Percentiles rank a stretch among this genome's conserved stretches.
Evolutionary conservation across 768 basidiomycete species (phyloP).

Genomic region (Boletus sp.): DNA sequence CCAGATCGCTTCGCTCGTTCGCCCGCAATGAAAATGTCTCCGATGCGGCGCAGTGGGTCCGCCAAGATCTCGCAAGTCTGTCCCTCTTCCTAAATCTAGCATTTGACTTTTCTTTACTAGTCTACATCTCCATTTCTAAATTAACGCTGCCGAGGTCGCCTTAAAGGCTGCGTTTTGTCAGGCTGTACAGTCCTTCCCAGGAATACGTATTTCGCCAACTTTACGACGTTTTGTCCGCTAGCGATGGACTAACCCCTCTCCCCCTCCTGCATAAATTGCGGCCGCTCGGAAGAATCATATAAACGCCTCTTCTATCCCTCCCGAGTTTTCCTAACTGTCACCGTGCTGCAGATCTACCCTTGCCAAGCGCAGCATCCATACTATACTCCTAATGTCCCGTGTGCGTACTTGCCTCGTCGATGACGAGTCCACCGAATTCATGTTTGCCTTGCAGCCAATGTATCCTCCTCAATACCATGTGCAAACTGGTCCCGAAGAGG

Average conservation of each 20-base stretch:
- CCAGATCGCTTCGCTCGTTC: constrained; percentile 14
- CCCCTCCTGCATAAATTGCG: constrained; percentile 31
- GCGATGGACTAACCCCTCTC: constrained; percentile 22
- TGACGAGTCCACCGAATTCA: background rate
- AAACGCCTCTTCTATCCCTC: constrained; percentile 9
- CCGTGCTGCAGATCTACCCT: background rate
- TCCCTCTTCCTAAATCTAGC: constrained; percentile 27
- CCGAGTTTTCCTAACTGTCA: constrained; percentile 2
- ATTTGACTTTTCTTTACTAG: constrained; percentile 26
- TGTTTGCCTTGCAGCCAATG: constrained; percentile 8
- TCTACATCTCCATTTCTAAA: constrained; percentile 25
- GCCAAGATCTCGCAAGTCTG: constrained; percentile 7
- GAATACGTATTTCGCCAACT: constrained; percentile 32
- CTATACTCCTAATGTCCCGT: constrained; percentile 22
- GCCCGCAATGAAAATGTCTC: constrained; percentile 14
- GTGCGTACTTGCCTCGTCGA: constrained; percentile 12
- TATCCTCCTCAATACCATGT: constrained; percentile 11
- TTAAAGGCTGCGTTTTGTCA: constrained; percentile 22
- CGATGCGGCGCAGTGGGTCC: constrained; percentile 23
- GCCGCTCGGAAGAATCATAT: constrained; percentile 2
- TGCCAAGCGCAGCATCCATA: constrained; percentile 1
- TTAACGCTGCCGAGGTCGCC: constrained; percentile 29
- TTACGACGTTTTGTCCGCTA: constrained; percentile 29
- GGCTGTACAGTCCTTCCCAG: constrained; percentile 33
- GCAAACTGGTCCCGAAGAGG: constrained; percentile 19